Conservation (phyloP, 177 flowering plant genomes). For the Telopea speciosissima region DNA sequence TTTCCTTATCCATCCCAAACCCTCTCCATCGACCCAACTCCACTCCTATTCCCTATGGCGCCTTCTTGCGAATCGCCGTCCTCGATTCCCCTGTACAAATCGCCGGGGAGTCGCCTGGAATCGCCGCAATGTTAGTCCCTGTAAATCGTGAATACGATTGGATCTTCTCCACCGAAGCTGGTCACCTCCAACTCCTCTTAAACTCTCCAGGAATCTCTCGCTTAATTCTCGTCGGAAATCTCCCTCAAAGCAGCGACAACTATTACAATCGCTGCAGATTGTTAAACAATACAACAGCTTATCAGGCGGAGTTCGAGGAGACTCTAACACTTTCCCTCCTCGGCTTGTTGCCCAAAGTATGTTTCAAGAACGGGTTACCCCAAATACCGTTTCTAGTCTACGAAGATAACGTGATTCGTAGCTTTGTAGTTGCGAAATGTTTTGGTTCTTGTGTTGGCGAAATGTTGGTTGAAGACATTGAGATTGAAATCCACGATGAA, state of each 20-base stretch:
- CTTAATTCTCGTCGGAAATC: conserved; percentile 53
- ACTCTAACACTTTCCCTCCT: conserved; percentile 41
- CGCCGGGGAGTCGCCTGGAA: conserved; percentile 19
- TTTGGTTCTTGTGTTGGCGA: conserved; percentile 62
- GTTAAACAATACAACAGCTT: background rate
- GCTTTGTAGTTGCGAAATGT: conserved; percentile 35
- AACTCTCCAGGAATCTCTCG: conserved; percentile 50
- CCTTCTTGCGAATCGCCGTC: conserved; percentile 52
- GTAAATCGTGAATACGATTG: conserved; percentile 66
- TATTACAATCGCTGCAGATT: conserved; percentile 20
- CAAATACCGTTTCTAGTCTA: conserved; percentile 53
- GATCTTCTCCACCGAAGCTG: conserved; percentile 74
- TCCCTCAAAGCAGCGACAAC: conserved; percentile 9
- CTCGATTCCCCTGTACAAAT: conserved; percentile 53
- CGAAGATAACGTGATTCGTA: conserved; percentile 52
- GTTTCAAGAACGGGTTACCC: conserved; percentile 20
- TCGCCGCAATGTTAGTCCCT: conserved; percentile 84
- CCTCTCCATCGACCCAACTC: conserved; percentile 26
- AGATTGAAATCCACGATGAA: conserved; percentile 31
- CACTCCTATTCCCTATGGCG: conserved; percentile 8
- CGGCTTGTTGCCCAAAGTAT: conserved; percentile 49
- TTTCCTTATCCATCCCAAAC: conserved; percentile 38
- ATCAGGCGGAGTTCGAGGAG: conserved; percentile 22
- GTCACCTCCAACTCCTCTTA: conserved; percentile 73
- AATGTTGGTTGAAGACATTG: conserved; percentile 80